phyloP scores from a whole-genome alignment of 1,284 basidiomycete species.

The Phenoliferia sp. region DNA sequence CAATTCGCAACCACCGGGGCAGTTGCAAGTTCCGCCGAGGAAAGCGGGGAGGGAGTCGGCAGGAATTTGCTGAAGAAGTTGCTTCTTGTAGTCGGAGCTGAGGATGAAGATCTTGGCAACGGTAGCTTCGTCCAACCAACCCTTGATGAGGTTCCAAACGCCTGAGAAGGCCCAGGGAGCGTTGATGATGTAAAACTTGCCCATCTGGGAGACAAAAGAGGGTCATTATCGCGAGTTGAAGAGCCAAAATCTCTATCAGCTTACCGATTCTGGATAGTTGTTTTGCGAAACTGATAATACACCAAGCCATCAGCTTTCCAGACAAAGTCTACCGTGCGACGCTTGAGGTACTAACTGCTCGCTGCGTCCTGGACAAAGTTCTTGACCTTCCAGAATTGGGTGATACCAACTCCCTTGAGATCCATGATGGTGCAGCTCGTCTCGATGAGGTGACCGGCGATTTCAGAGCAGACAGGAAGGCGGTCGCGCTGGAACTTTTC shows the following conservation, averaged over 20 bases:
- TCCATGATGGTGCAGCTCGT: conserved; percentile 99
- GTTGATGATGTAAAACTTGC: conserved; percentile 45
- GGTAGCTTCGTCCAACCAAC: conserved; percentile 92
- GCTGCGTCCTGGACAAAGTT: conserved; percentile 80
- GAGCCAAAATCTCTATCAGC: neutral
- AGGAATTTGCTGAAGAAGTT: conserved; percentile 73
- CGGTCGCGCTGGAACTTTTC: conserved; percentile 78
- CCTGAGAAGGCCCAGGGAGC: conserved; percentile 84
- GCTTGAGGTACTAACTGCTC: conserved; percentile 58
- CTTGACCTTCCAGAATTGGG: conserved; percentile 86
- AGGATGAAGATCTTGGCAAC: conserved; percentile 87
- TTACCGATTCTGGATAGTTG: conserved; percentile 37
- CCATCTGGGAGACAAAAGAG: conserved; percentile 37
- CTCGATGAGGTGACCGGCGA: conserved; percentile 79
- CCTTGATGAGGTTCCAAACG: conserved; percentile 86
- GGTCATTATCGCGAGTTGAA: neutral
- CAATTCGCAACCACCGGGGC: conserved; percentile 74
- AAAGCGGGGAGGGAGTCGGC: conserved; percentile 75
- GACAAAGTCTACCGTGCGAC: neutral
- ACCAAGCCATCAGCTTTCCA: neutral
- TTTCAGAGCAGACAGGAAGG: conserved; percentile 72
- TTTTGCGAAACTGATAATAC: conserved; percentile 31
- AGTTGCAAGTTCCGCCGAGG: conserved; percentile 78
- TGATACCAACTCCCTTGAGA: conserved; percentile 72
- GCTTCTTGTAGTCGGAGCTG: conserved; percentile 57